Evolutionary conservation across 2,329 filamentous ascomycete species (phyloP), one percentile per base, ranked within the genome.

Genomic region (Escovopsis sp.): DNA sequence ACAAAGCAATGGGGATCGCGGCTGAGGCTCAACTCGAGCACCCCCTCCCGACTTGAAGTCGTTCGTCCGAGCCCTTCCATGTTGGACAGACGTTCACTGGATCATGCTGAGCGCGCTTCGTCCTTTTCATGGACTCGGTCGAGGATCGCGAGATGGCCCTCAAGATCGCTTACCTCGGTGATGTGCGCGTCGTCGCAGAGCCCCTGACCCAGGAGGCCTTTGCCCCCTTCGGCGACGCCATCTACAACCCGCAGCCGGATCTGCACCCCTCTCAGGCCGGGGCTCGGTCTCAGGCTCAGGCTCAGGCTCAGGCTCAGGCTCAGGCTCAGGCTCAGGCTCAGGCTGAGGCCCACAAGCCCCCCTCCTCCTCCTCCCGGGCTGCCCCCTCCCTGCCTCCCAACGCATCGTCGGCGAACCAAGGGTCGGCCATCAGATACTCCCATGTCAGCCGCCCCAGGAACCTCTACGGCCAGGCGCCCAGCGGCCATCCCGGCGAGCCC

Each of bases 401-500:
- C 43, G 62, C 70, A 37, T 61, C 76, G 4, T 66, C 72, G 3
- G 72, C 76, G 32, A 96, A 96, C 63, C 87, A 96, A 62, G 83
- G 83, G 49, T 79, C 77, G 16, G 88, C 90, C 13, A 74, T 88
- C 50, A 93, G 93, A 56, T 92, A 90, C 57, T 70, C 78, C 41
- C 70, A 83, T 50, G 76, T 93, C 41, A 83, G 84, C n/a, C 66
- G 70, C 30, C 67, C 88, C 45, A 62, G 65, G 23, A 73, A 92
- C 54, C 66, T 76, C 41, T 93, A 94, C 55, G 51, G 55, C n/a
- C 62, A 72, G 38, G 69, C 76, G 0, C 72, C 76, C 2, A 80
- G 72, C 51, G 58, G 66, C 32, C 40, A 34, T 31, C 40, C 33
- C 6, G 46, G 61, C 56, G 43, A 65, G 33, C 69, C 81, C 26